A percentile compares a stretch with the other conserved stretches of the same genome.
phyloP scores from a whole-genome alignment of 768 basidiomycete genomes.

The Mycena galopus region DNA sequence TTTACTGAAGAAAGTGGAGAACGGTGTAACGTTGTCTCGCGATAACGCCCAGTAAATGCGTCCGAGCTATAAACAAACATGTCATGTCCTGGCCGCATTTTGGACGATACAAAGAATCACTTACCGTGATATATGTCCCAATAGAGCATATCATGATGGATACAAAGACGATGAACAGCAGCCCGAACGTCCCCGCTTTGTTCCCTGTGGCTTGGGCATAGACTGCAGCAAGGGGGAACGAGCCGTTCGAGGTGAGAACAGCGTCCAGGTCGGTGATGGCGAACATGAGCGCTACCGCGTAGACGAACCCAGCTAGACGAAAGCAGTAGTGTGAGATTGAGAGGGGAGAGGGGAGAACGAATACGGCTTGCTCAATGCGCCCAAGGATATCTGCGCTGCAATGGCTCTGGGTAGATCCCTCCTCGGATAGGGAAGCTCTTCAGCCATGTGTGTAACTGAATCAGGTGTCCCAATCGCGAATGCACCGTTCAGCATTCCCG shows the following conservation, averaged over 20 bases:
- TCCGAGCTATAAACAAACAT: neutral
- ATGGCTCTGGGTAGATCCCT: constrained; percentile 27
- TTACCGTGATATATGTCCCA: constrained; percentile 11
- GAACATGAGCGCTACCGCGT: constrained; percentile 31
- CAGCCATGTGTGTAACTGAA: constrained; percentile 29
- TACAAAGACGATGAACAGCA: constrained; percentile 25
- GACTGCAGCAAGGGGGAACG: constrained; percentile 30
- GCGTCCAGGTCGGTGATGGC: constrained; percentile 30
- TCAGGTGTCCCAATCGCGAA: constrained; percentile 32
- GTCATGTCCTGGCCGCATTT: too few species aligned
- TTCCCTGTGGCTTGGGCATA: constrained; percentile 31
- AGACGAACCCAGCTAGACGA: constrained; percentile 19
- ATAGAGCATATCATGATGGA: constrained; percentile 18
- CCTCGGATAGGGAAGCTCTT: constrained; percentile 31
- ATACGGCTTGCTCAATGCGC: constrained; percentile 17
- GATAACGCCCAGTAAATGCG: too few species aligned
- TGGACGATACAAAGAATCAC: too few species aligned
- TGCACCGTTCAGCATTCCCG: constrained; percentile 33
- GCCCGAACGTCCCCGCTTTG: constrained; percentile 17
- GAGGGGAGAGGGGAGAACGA: neutral
- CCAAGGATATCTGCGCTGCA: constrained; percentile 25
- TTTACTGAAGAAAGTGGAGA: too few species aligned
- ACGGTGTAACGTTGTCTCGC: too few species aligned
- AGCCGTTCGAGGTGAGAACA: constrained; percentile 23
- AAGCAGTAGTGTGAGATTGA: neutral